These are phyloP conservation scores for Breviolum minutum DNA, from an alignment of 73 alveolate species.

Conservation along the genomic window DNA sequence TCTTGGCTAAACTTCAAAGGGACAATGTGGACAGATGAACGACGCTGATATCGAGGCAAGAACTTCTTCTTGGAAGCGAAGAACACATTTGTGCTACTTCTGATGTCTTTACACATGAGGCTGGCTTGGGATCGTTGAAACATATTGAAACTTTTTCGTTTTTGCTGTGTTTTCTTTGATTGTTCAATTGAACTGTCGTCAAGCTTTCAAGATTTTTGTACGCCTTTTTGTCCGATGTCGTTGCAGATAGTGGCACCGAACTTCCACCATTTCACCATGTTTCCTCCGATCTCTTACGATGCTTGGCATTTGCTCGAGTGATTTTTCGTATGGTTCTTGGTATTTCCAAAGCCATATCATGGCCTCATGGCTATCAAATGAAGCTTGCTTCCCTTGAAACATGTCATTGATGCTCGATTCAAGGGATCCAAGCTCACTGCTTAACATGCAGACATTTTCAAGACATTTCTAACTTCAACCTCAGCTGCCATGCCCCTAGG, in stretches of 20 bases:
- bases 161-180: no score
- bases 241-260: constrained; percentile 56
- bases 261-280: constrained; percentile 71
- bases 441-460: no score
- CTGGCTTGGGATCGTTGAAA: not conserved
- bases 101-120: constrained; percentile 76
- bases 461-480: not conserved
- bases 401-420: no score
- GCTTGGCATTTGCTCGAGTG: not conserved
- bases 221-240: not conserved
- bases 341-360: no score
- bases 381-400: no score
- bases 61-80: constrained; percentile 68
- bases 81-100: constrained; percentile 81
- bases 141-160: not conserved
- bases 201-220: not conserved
- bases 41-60: not conserved
- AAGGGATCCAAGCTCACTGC: no score
- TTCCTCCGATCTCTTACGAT: constrained; percentile 80
- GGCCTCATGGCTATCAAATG: no score
- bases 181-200: not conserved
- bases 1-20: not conserved
- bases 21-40: not conserved
- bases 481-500: not conserved
- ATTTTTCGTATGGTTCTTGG: not conserved